Conservation (phyloP, 345 rosid species). For the Hypericum androsaemum region DNA sequence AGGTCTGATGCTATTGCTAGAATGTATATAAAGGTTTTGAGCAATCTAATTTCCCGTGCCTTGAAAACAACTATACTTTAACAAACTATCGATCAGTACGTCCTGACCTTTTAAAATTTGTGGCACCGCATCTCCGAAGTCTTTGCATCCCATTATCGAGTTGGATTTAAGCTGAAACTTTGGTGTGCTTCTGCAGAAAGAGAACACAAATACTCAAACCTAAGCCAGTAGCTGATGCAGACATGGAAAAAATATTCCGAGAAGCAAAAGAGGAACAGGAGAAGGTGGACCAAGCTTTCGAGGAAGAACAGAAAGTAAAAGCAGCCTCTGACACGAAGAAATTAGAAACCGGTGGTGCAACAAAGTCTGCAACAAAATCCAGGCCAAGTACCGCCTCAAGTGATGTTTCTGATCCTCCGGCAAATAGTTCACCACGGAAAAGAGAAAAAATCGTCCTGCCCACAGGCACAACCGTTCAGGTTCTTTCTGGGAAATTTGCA, state of each 20-base stretch:
- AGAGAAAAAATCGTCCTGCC: slow-evolving; percentile 31
- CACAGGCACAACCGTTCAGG: slow-evolving; percentile 61
- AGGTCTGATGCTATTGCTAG: no score
- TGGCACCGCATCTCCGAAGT: no score
- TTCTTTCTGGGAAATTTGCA: slow-evolving; percentile 67
- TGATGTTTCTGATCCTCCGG: slow-evolving; percentile 22
- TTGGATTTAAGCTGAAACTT: background rate
- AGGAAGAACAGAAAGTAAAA: slow-evolving; percentile 33
- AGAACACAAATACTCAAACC: slow-evolving; percentile 69
- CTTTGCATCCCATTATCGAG: no score
- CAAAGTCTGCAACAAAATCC: slow-evolving; percentile 20
- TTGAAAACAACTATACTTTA: no score
- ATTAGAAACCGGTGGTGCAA: slow-evolving; percentile 20
- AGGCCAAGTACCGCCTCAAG: slow-evolving; percentile 25
- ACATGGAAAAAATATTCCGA: slow-evolving; percentile 57
- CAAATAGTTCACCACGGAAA: slow-evolving; percentile 14
- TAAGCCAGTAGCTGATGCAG: slow-evolving; percentile 55
- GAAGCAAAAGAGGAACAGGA: slow-evolving; percentile 74
- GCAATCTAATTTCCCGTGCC: no score
- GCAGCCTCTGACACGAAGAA: slow-evolving; percentile 21
- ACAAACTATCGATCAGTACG: no score
- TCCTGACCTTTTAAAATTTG: no score
- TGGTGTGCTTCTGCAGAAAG: slow-evolving; percentile 19
- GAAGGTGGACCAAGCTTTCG: slow-evolving; percentile 51
- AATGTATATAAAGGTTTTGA: no score